These are phyloP conservation scores for Omphalea diandra DNA, from an alignment of 441 rosid genomes.

Conservation along the genomic window DNA sequence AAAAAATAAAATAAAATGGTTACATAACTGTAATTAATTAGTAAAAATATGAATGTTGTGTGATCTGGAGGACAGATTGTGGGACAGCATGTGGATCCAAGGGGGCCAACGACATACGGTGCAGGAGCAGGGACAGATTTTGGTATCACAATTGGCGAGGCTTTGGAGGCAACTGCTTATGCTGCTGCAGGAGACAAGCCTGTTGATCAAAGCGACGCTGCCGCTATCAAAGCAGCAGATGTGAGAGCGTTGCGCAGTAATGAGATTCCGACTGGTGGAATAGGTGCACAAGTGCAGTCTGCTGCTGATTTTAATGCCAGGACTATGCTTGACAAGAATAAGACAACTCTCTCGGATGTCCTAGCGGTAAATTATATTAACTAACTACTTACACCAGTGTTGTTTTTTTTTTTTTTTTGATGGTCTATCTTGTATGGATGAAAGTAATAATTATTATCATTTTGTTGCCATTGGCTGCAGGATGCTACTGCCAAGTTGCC, in stretches of 20 bases:
- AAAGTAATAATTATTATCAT: neutral
- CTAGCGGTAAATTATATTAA: conserved; percentile 27
- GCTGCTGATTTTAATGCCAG: conserved; percentile 39
- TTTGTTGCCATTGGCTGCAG: conserved; percentile 32
- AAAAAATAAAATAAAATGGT: neutral
- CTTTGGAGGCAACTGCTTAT: conserved; percentile 47
- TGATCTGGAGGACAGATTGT: conserved; percentile 24
- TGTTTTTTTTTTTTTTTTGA: too few relatives aligned
- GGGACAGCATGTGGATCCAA: conserved; percentile 30
- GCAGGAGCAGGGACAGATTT: conserved; percentile 18
- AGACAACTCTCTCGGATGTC: conserved; percentile 44
- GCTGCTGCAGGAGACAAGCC: conserved; percentile 49
- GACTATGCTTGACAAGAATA: conserved; percentile 23
- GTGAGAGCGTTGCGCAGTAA: conserved; percentile 37
- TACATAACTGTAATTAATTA: too few relatives aligned
- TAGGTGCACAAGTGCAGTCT: conserved; percentile 43
- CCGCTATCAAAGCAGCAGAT: conserved; percentile 55
- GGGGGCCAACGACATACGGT: conserved; percentile 9
- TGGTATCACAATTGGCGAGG: conserved; percentile 55
- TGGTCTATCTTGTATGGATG: too few relatives aligned
- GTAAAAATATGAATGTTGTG: neutral
- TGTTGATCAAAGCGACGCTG: conserved; percentile 48
- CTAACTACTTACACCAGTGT: neutral
- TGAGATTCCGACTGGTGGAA: conserved; percentile 34
- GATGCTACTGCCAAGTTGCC: conserved; percentile 41